Percentiles rank a stretch among this genome's conserved stretches.
These are phyloP conservation scores for Diaporthe sp. DNA, from an alignment of 2,329 filamentous ascomycete species.

Conservation along the genomic window DNA sequence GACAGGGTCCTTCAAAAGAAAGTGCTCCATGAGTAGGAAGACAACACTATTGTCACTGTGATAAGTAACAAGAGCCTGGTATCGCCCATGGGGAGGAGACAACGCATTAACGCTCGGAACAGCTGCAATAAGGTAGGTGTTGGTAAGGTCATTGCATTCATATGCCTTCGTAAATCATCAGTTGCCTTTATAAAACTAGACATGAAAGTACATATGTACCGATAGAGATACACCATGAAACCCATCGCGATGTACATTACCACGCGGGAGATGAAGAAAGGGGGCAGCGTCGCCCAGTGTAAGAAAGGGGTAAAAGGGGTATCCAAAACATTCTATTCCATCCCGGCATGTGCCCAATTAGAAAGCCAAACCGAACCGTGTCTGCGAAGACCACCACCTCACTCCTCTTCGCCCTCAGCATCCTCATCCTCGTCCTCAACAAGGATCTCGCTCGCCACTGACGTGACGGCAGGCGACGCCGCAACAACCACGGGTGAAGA, in stretches of 20 bases:
- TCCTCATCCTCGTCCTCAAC: slow-evolving; percentile 42
- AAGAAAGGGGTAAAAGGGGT: slow-evolving; percentile 9
- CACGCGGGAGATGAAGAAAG: neutral
- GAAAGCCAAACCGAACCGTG: neutral
- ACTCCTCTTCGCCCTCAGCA: slow-evolving; percentile 43
- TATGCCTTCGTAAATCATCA: slow-evolving; percentile 19
- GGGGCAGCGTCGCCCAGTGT: neutral
- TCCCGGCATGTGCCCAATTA: neutral
- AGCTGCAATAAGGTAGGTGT: too few relatives aligned
- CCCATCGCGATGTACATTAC: neutral
- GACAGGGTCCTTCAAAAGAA: neutral
- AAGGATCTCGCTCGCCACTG: slow-evolving; percentile 38
- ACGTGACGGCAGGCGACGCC: slow-evolving; percentile 2
- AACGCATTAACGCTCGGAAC: too few relatives aligned
- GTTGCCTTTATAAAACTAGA: neutral
- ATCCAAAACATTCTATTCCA: slow-evolving; percentile 30
- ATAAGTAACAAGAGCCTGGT: neutral
- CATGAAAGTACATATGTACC: slow-evolving; percentile 19
- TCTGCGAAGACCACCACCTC: neutral
- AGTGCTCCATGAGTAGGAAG: too few relatives aligned
- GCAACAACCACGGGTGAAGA: slow-evolving; percentile 9
- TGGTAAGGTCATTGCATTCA: neutral
- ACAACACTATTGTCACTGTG: too few relatives aligned
- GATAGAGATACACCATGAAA: slow-evolving; percentile 16
- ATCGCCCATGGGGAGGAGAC: too few relatives aligned